Evolutionary conservation across 176 grass and related monocot genomes (phyloP).

Genomic region (Ensete glaucum): DNA sequence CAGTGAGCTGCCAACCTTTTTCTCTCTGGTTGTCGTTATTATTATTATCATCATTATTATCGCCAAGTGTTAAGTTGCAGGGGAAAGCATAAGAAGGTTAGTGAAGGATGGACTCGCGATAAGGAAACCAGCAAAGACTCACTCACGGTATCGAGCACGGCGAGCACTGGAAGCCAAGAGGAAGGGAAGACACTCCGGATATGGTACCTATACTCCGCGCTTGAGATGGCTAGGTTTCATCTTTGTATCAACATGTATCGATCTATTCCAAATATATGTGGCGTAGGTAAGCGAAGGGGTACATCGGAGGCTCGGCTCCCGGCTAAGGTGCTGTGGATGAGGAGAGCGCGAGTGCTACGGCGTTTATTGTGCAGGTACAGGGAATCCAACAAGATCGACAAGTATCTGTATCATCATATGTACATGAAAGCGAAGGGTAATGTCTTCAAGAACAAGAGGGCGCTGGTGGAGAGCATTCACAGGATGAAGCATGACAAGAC

Average conservation of each 20-base stretch:
- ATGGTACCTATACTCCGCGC: neutral
- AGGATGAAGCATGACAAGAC: neutral
- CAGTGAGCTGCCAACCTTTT: neutral
- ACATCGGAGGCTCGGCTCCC: neutral
- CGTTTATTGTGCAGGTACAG: neutral
- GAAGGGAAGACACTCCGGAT: constrained; percentile 1
- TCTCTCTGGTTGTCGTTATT: neutral
- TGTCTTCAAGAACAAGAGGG: constrained; percentile 7
- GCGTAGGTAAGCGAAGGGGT: neutral
- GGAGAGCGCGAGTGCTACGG: neutral
- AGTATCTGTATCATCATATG: constrained; percentile 1
- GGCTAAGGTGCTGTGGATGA: neutral
- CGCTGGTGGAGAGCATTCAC: constrained; percentile 2
- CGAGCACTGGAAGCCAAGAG: neutral
- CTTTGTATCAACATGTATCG: too few species aligned
- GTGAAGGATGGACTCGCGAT: neutral
- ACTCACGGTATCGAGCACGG: neutral
- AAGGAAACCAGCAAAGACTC: neutral
- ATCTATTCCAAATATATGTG: neutral
- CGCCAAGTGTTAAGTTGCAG: neutral
- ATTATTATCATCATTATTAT: neutral
- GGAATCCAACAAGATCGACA: constrained; percentile 5
- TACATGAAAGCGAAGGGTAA: constrained; percentile 13
- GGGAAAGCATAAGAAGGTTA: constrained; percentile 1
- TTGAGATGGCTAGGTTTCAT: neutral